phyloP scores from a whole-genome alignment of 2,329 filamentous ascomycete genomes.

The Hymenoscyphus infarciens region DNA sequence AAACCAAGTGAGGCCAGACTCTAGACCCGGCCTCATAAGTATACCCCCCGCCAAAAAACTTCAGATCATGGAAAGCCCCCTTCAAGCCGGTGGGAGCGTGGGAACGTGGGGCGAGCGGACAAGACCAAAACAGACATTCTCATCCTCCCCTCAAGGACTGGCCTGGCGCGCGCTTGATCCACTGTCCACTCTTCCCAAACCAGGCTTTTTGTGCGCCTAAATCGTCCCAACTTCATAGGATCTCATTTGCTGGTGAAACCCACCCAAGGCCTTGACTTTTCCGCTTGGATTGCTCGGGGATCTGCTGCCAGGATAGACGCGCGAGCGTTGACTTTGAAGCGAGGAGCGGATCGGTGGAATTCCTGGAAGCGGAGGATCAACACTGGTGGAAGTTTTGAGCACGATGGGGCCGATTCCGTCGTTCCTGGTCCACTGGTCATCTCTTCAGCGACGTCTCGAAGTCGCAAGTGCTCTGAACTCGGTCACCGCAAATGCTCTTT shows the following conservation, averaged over 20 bases:
- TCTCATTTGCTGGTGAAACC: slow-evolving; percentile 11
- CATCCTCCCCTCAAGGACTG: slow-evolving; percentile 8
- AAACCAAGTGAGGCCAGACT: neutral
- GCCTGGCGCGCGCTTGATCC: slow-evolving; percentile 13
- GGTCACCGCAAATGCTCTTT: neutral
- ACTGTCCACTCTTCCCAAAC: neutral
- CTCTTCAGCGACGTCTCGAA: neutral
- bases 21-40: neutral
- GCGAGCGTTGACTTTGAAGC: neutral
- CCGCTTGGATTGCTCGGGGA: neutral
- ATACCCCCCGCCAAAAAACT: too few relatives aligned
- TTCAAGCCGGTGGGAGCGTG: neutral
- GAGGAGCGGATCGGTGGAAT: neutral
- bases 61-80: neutral
- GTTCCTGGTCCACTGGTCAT: neutral
- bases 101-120: neutral
- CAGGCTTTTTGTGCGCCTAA: neutral
- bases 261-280: neutral
- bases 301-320: slow-evolving; percentile 12
- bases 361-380: slow-evolving; percentile 7
- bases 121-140: neutral
- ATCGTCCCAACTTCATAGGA: neutral
- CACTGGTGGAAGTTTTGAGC: slow-evolving; percentile 9
- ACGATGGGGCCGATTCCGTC: neutral
- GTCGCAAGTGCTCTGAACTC: slow-evolving; percentile 11